Evolutionary conservation across 192 early-diverging fungal species (phyloP).

Genomic region (Rhizoclosmatium sp.): DNA sequence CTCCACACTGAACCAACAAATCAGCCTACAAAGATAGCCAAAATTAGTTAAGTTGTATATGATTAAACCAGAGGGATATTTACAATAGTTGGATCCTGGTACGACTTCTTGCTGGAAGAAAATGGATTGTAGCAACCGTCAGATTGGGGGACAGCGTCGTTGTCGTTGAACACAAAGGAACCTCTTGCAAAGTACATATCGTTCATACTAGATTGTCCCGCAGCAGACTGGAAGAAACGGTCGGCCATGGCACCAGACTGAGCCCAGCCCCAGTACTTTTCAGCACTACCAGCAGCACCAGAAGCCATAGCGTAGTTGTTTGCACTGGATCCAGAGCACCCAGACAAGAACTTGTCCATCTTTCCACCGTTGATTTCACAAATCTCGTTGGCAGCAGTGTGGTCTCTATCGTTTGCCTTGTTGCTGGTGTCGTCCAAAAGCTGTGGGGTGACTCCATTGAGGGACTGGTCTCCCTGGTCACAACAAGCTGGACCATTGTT

Average conservation of each 20-base stretch:
- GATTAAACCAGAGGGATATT: not conserved
- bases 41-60: not conserved
- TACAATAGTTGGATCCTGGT: conserved; percentile 24
- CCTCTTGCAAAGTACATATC: conserved; percentile 38
- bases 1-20: conserved; percentile 3
- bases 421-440: not conserved
- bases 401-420: not conserved
- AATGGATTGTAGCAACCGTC: conserved; percentile 1
- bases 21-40: not conserved
- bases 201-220: conserved; percentile 13
- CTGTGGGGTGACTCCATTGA: not conserved
- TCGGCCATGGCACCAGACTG: conserved; percentile 33
- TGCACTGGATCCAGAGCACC: not conserved
- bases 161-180: conserved; percentile 24
- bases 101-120: not conserved
- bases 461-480: not conserved
- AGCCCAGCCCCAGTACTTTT: conserved; percentile 30
- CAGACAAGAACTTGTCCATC: conserved; percentile 32
- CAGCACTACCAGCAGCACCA: conserved; percentile 8
- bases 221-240: conserved; percentile 32
- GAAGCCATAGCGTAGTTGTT: conserved; percentile 28
- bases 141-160: not conserved
- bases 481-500: conserved; percentile 23
- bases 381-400: not conserved
- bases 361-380: conserved; percentile 32